phyloP scores from a whole-genome alignment of 2,329 filamentous ascomycete genomes.

The Xylaria polymorpha region DNA sequence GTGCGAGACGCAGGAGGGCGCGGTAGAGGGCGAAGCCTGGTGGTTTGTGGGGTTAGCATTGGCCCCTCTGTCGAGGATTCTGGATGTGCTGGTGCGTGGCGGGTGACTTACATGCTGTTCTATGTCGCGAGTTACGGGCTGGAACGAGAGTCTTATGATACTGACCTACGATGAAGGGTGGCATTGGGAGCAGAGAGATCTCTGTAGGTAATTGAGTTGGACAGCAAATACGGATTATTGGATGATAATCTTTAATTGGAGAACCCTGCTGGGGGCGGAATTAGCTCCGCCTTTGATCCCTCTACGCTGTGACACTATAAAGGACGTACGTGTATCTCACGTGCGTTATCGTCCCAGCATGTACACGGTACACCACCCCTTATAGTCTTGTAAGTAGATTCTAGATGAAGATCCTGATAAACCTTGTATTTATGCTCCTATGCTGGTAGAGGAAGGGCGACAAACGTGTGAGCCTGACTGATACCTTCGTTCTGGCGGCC shows the following conservation, averaged over 20 bases:
- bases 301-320: not conserved
- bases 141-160: conserved; percentile 56
- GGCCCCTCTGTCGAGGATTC: not conserved
- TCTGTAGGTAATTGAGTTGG: conserved; percentile 3
- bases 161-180: not conserved
- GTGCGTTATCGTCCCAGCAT: not conserved
- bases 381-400: not conserved
- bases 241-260: not conserved
- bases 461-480: no score
- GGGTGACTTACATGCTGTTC: conserved; percentile 58
- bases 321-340: not conserved
- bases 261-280: conserved; percentile 36
- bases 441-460: not conserved
- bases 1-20: conserved; percentile 71
- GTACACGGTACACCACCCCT: not conserved
- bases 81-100: not conserved
- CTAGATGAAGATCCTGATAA: not conserved
- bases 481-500: not conserved
- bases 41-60: not conserved
- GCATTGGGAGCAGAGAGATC: conserved; percentile 22
- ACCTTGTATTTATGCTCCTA: not conserved
- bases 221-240: not conserved
- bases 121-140: conserved; percentile 63
- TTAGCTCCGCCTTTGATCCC: conserved; percentile 33
- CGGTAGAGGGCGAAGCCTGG: conserved; percentile 77